These are phyloP conservation scores for Chalciporus sphaerocephalus DNA, from an alignment of 768 basidiomycete genomes.

Conservation along the genomic window DNA sequence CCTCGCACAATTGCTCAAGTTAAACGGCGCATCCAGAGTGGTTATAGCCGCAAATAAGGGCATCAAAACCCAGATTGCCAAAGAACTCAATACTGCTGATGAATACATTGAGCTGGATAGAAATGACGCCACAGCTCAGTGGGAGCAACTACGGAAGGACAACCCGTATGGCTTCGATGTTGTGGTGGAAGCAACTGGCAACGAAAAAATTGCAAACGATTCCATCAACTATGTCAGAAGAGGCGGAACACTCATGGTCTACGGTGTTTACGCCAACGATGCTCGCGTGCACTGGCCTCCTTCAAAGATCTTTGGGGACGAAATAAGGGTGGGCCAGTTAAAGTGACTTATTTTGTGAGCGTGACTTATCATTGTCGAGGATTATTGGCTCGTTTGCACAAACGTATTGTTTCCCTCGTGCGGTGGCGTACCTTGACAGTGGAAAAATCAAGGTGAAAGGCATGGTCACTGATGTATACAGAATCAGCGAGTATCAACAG, in stretches of 20 bases:
- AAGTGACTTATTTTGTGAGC: background rate
- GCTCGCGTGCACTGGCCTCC: constrained; percentile 80
- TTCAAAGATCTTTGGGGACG: constrained; percentile 67
- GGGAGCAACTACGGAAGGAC: constrained; percentile 67
- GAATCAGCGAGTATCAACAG: constrained; percentile 58
- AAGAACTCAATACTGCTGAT: constrained; percentile 68
- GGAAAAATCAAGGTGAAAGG: constrained; percentile 77
- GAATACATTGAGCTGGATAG: constrained; percentile 81
- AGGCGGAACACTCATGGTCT: constrained; percentile 77
- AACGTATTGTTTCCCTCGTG: constrained; percentile 81
- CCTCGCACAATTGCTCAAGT: constrained; percentile 78
- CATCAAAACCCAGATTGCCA: constrained; percentile 80
- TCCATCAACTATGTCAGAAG: constrained; percentile 80
- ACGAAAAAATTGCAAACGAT: constrained; percentile 74
- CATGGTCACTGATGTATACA: constrained; percentile 62
- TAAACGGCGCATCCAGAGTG: constrained; percentile 74
- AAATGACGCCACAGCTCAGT: constrained; percentile 62
- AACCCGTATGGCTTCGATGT: constrained; percentile 84
- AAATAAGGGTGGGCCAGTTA: constrained; percentile 44
- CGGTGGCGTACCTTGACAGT: constrained; percentile 78
- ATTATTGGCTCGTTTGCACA: constrained; percentile 87
- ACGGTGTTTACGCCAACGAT: constrained; percentile 82
- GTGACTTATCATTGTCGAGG: constrained; percentile 32
- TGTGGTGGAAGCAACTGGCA: constrained; percentile 71
- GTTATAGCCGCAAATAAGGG: constrained; percentile 85